Percentiles rank a stretch among this genome's conserved stretches.
These are phyloP conservation scores for Yamadazyma spencermartinsiae DNA, from an alignment of 1,139 yeast species.

Conservation along the genomic window DNA sequence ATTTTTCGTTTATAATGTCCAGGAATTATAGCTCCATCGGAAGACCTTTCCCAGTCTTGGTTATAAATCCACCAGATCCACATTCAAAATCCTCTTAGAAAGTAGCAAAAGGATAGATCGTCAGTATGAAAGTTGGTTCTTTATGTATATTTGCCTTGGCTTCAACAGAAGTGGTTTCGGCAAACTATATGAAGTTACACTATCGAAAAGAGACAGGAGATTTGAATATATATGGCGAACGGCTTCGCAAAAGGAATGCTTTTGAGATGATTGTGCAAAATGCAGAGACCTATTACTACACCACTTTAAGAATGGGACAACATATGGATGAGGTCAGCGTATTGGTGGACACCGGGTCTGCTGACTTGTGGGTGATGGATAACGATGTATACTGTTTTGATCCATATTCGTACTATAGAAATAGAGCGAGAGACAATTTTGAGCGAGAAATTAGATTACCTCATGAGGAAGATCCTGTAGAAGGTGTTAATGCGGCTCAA, in stretches of 20 bases:
- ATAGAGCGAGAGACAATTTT: background rate
- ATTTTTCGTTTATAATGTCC: too few relatives aligned
- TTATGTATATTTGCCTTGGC: background rate
- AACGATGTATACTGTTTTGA: slow-evolving; percentile 1
- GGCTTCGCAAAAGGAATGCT: background rate
- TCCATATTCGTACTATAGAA: background rate
- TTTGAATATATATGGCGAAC: background rate
- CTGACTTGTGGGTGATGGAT: slow-evolving; percentile 28
- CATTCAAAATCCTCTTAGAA: too few relatives aligned
- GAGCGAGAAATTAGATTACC: background rate
- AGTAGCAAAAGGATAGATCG: background rate
- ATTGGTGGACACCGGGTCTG: slow-evolving; percentile 30
- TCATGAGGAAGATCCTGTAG: background rate
- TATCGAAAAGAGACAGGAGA: background rate
- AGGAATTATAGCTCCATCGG: too few relatives aligned
- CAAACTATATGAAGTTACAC: background rate
- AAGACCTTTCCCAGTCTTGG: too few relatives aligned
- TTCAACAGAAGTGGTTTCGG: background rate
- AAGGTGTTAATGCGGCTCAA: background rate
- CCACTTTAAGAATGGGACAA: slow-evolving; percentile 18
- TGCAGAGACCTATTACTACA: background rate
- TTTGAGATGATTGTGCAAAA: background rate
- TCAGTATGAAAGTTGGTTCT: background rate
- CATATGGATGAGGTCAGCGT: slow-evolving; percentile 20
- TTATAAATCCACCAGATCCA: too few relatives aligned